These are phyloP conservation scores for Boletus speciosus DNA, from an alignment of 768 basidiomycete genomes.

Conservation along the genomic window DNA sequence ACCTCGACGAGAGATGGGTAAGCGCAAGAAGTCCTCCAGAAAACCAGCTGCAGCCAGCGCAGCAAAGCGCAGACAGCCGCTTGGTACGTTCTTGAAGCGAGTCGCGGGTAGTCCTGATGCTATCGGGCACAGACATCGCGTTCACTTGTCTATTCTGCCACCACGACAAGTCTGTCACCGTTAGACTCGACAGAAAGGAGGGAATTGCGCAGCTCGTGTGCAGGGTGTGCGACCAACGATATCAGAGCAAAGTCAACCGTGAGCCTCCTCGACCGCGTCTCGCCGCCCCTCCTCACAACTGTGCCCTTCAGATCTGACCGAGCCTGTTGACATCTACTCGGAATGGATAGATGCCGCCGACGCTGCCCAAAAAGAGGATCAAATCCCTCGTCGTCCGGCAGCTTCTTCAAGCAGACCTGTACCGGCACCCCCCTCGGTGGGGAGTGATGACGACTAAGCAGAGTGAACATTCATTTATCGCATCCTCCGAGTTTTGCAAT, in stretches of 20 bases:
- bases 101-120: slow-evolving; percentile 2
- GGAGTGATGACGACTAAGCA: slow-evolving; percentile 44
- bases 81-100: slow-evolving; percentile 46
- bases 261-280: slow-evolving; percentile 26
- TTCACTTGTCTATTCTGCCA: slow-evolving; percentile 89
- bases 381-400: slow-evolving; percentile 48
- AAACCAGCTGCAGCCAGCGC: slow-evolving; percentile 67
- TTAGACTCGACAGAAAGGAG: slow-evolving; percentile 82
- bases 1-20: slow-evolving; percentile 56
- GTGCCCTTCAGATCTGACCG: slow-evolving; percentile 64
- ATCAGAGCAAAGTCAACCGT: slow-evolving; percentile 87
- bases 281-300: slow-evolving; percentile 12
- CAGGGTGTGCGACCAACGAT: slow-evolving; percentile 82
- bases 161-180: slow-evolving; percentile 85
- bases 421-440: slow-evolving; percentile 35
- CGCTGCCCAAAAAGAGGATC: slow-evolving; percentile 67
- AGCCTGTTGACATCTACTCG: slow-evolving; percentile 85
- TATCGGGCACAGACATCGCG: slow-evolving; percentile 54
- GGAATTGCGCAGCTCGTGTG: slow-evolving; percentile 77
- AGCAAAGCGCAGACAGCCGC: slow-evolving; percentile 62
- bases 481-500: slow-evolving; percentile 4
- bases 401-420: slow-evolving; percentile 47
- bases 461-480: slow-evolving; percentile 1
- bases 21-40: slow-evolving; percentile 86
- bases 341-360: slow-evolving; percentile 91